Conservation (phyloP, 2,329 filamentous ascomycete genomes). For the Plenodomus lindquistii region DNA sequence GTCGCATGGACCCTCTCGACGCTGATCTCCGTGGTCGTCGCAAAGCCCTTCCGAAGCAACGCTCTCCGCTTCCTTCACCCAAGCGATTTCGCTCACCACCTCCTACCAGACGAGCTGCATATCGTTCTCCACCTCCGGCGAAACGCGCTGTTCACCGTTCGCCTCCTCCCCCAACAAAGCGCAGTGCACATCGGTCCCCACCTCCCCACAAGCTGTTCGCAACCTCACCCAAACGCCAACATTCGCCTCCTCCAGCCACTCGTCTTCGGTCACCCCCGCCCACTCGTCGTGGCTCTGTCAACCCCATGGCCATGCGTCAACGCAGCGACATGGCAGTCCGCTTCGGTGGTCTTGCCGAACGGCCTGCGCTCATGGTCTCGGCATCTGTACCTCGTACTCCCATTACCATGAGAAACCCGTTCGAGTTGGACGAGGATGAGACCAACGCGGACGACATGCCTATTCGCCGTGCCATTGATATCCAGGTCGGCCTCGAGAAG, state of each 20-base stretch:
- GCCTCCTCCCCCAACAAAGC: constrained; percentile 41
- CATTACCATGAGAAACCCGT: constrained; percentile 48
- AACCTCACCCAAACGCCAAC: constrained; percentile 69
- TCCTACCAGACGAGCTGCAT: constrained; percentile 41
- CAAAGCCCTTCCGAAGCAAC: constrained; percentile 36
- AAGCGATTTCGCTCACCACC: constrained; percentile 62
- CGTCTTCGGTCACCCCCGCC: constrained; percentile 70
- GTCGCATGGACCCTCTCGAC: constrained; percentile 70
- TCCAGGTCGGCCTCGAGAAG: constrained; percentile 85
- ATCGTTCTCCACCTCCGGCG: constrained; percentile 44
- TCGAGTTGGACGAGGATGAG: constrained; percentile 47
- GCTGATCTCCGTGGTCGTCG: constrained; percentile 49
- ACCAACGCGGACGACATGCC: constrained; percentile 58
- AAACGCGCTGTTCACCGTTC: constrained; percentile 39
- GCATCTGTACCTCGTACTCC: constrained; percentile 84
- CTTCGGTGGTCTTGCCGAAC: constrained; percentile 59
- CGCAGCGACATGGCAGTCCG: constrained; percentile 47
- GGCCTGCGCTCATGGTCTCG: constrained; percentile 73
- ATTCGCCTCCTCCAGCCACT: constrained; percentile 45
- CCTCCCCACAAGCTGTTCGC: constrained; percentile 64
- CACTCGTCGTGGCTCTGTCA: constrained; percentile 51
- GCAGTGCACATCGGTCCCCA: constrained; percentile 28
- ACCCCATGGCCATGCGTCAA: constrained; percentile 35
- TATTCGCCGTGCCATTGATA: constrained; percentile 92
- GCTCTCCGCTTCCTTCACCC: constrained; percentile 61